Base-by-base conservation (phyloP, 2,329 filamentous ascomycete genomes). In the Aureobasidium sp. region DNA sequence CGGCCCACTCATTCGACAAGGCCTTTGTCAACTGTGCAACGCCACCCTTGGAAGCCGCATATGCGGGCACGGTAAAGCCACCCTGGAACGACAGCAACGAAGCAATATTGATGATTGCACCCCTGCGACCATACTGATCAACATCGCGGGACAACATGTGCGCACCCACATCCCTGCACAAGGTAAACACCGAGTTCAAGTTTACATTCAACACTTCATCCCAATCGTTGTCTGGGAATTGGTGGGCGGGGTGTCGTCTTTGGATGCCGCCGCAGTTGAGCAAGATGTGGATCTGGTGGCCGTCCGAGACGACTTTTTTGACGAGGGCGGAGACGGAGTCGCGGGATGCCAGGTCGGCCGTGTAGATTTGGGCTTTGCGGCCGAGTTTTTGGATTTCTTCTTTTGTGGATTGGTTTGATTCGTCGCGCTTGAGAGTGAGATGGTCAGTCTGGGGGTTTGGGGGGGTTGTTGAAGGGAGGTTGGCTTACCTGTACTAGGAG, bases 211-310 rank as follows among this genome's bases (percentile, higher is more conserved):
- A 74, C 25, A 95, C 86, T 63, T 85, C 80, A 64, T 85, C 79
- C 79, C 88, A 94, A 71, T 93, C 87, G 39, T 74, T 71, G 64
- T 86, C 80, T 0, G 88, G 88, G 65, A 95, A 95, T 55, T 78
- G 69, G 61, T 89, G 81, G 38, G 84, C 82, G 0, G 86, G 81
- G 68, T 93, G 86, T 12, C 89, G 78, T 57, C 83, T 78, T 69
- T 95, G 90, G 65, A 95, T 90, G 22, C 90, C 90, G 16, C 86
- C 90, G 71, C 87, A 91, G 72, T 90, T 95, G 61, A 95, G 73
- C 6, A 95, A 79, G 63, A 94, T 87, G 64, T 87, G 79, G 58
- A 94, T 80, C 64, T 80, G 76, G 58, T 75, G 70, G 44, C 78
- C 79, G 63, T 83, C 80, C 37, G 74, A 70, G n/a, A 87, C 72